Evolutionary conservation across 2,329 filamentous ascomycete genomes (phyloP), one percentile per base, ranked within the genome.

Genomic region (Botrytis byssoidea): DNA sequence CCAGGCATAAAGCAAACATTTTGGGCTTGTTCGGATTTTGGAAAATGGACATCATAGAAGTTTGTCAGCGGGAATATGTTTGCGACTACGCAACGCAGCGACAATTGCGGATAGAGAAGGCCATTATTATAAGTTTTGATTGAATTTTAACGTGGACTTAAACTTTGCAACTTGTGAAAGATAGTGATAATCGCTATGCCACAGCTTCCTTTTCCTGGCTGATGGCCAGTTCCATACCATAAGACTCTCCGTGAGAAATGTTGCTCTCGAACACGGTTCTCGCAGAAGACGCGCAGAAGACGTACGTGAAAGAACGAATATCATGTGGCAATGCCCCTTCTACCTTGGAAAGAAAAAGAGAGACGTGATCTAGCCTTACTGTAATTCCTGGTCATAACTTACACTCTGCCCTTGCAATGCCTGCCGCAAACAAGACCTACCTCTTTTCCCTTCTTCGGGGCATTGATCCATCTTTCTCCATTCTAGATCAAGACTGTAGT

Each of bases 1-100:
- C 25, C 7, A 3, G 37, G 22, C 20, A n/a, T 35, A 18, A 61
- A n/a, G 37, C 16, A 42, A 22, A 9, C 12, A 16, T 16, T 22
- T 29, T 14, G 18, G 65, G 16, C 3, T 37, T 18, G 35, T 14
- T 40, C n/a, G 10, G 35, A 14, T 6, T 40, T 42, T 40, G 65
- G 16, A 18, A 16, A 32, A 32, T 5, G 18, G 46, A 2, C 16
- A 22, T 55, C 46, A 55, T 32, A 18, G 35, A 55, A 18, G 35
- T 22, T 40, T 22, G 55, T 57, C 48, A 40, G 64, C 32, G 46
- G 10, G 22, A 20, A 40, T 8, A 37, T 37, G 25, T 51, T 67
- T 55, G 65, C 65, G 46, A 68, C 65, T 68, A 68, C 48, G 65
- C 65, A 68, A 67, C 16, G 3, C n/a, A 29, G 35, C 25, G 18